phyloP scores from a whole-genome alignment of 495 filamentous ascomycete species.

The Podospora tetraspora region DNA sequence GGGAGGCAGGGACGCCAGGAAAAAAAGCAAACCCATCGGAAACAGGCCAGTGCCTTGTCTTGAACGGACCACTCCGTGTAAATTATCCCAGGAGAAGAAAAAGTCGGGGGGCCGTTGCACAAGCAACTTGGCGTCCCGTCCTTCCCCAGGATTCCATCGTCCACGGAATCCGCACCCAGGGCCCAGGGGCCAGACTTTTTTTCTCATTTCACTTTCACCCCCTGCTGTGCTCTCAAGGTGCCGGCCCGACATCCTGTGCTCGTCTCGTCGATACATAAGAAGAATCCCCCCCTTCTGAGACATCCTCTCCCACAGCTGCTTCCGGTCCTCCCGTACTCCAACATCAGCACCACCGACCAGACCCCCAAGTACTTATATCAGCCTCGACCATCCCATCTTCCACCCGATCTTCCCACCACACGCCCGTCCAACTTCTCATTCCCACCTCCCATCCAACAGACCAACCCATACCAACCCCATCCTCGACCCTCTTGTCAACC shows the following conservation, averaged over 20 bases:
- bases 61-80: conserved; percentile 11
- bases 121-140: conserved; percentile 8
- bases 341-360: background rate
- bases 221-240: conserved; percentile 4
- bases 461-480: background rate
- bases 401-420: conserved; percentile 6
- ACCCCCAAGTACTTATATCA: conserved; percentile 23
- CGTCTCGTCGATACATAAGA: conserved; percentile 4
- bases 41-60: conserved; percentile 13
- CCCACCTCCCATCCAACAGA: background rate
- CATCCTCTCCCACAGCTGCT: conserved; percentile 2
- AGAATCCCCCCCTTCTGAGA: conserved; percentile 6
- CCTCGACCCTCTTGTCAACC: conserved; percentile 1
- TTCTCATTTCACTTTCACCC: conserved; percentile 8
- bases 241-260: conserved; percentile 10
- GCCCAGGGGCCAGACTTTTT: background rate
- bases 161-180: background rate
- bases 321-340: background rate
- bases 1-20: background rate
- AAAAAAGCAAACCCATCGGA: conserved; percentile 9
- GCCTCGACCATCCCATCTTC: conserved; percentile 13
- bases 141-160: conserved; percentile 18
- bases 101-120: conserved; percentile 16
- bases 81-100: conserved; percentile 12
- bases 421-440: background rate